Conservation (phyloP, 352 stramenopile genomes). For the Saprolegnia diclina region DNA sequence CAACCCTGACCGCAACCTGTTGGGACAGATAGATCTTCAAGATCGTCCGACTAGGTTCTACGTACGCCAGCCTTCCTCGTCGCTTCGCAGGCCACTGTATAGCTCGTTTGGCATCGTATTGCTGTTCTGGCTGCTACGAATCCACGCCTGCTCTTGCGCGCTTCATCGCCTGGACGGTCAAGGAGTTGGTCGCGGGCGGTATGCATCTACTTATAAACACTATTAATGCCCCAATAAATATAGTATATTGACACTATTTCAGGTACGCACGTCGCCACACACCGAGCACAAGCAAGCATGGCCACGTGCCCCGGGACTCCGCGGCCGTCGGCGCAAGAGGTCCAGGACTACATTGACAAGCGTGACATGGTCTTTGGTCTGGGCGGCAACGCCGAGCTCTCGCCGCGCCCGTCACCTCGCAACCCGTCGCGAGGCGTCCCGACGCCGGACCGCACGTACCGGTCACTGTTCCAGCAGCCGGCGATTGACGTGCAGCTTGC, state of each 20-base stretch:
- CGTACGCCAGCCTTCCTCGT: no score
- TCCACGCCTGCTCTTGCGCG: no score
- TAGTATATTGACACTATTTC: background rate
- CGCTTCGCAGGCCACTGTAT: no score
- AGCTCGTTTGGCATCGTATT: no score
- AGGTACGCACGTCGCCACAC: background rate
- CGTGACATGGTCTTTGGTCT: conserved; percentile 25
- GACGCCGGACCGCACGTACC: conserved; percentile 61
- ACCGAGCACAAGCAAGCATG: background rate
- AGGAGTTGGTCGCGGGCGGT: no score
- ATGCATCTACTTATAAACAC: background rate
- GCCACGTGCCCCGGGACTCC: conserved; percentile 20
- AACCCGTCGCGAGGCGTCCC: conserved; percentile 19
- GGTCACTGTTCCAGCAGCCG: conserved; percentile 78
- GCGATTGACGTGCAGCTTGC: conserved; percentile 60
- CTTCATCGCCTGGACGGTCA: no score
- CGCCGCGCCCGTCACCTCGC: conserved; percentile 15
- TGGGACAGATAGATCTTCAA: no score
- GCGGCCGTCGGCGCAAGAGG: conserved; percentile 19
- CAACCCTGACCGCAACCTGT: no score
- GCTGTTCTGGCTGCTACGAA: no score
- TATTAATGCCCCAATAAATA: background rate
- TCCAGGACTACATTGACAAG: conserved; percentile 27
- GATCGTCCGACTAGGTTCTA: no score
- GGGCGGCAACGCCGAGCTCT: conserved; percentile 8